These are phyloP conservation scores for Boletales sp. DNA, from an alignment of 768 basidiomycete species.

Conservation along the genomic window DNA sequence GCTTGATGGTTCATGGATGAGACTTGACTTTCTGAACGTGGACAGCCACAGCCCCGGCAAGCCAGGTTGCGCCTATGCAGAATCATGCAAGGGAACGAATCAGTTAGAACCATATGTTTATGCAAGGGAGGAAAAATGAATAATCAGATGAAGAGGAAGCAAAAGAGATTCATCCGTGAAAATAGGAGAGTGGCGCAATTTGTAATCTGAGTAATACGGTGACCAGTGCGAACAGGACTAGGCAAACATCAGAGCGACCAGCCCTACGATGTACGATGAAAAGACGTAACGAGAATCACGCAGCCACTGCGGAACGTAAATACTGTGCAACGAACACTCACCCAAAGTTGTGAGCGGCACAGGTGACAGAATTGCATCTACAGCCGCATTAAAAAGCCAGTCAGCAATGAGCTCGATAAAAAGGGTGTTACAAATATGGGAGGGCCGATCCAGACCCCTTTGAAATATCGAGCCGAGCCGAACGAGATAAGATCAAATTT, in stretches of 20 bases:
- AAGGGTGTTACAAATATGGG: slow-evolving; percentile 4
- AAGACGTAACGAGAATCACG: neutral
- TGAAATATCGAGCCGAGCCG: slow-evolving; percentile 6
- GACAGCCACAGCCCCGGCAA: slow-evolving; percentile 75
- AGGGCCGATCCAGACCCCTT: slow-evolving; percentile 15
- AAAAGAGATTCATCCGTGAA: slow-evolving; percentile 8
- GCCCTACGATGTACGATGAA: too few species aligned
- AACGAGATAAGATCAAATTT: slow-evolving; percentile 17
- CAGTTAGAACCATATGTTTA: slow-evolving; percentile 39
- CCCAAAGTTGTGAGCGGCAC: slow-evolving; percentile 85
- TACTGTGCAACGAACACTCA: slow-evolving; percentile 37
- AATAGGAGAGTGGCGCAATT: slow-evolving; percentile 28
- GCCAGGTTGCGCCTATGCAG: slow-evolving; percentile 66
- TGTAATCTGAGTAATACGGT: slow-evolving; percentile 21
- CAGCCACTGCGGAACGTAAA: slow-evolving; percentile 5
- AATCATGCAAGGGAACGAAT: slow-evolving; percentile 47
- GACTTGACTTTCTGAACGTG: slow-evolving; percentile 40
- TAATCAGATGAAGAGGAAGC: slow-evolving; percentile 2
- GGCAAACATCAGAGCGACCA: neutral
- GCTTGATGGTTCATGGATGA: slow-evolving; percentile 31
- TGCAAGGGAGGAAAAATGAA: slow-evolving; percentile 8
- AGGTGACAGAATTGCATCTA: slow-evolving; percentile 65
- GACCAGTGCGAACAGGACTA: slow-evolving; percentile 14
- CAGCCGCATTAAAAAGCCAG: neutral
- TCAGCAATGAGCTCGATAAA: slow-evolving; percentile 7